phyloP scores from a whole-genome alignment of 805 yeast species.

The Cyberlindnera saturnus region DNA sequence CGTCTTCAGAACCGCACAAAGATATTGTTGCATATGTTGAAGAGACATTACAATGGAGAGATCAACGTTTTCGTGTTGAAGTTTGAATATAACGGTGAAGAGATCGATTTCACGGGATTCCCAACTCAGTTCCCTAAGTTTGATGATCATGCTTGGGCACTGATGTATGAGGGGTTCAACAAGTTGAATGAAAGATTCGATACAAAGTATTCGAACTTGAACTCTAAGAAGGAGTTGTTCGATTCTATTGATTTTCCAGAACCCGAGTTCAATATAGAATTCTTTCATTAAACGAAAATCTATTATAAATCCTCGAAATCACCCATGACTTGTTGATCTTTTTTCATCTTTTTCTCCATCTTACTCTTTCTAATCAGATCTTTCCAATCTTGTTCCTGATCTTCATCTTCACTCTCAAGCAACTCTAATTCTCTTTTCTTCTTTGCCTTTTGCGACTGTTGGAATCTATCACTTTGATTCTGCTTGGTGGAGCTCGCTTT shows the following conservation, averaged over 20 bases:
- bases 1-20: slow-evolving; percentile 10
- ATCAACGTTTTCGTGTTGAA: slow-evolving; percentile 6
- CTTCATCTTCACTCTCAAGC: slow-evolving; percentile 39
- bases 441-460: slow-evolving; percentile 30
- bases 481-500: slow-evolving; percentile 41
- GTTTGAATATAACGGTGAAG: slow-evolving; percentile 9
- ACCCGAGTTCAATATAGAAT: slow-evolving; percentile 10
- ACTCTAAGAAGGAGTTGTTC: slow-evolving; percentile 10
- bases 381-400: slow-evolving; percentile 79
- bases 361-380: slow-evolving; percentile 64
- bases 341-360: slow-evolving; percentile 38
- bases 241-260: slow-evolving; percentile 13
- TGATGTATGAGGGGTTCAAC: slow-evolving; percentile 10
- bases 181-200: slow-evolving; percentile 11
- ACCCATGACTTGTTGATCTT: slow-evolving; percentile 40
- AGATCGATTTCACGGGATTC: slow-evolving; percentile 9
- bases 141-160: slow-evolving; percentile 4
- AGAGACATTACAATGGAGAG: slow-evolving; percentile 10
- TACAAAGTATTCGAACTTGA: slow-evolving; percentile 6
- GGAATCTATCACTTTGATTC: slow-evolving; percentile 45
- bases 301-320: slow-evolving; percentile 51
- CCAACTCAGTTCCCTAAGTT: slow-evolving; percentile 4
- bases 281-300: slow-evolving; percentile 6
- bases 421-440: slow-evolving; percentile 46
- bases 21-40: slow-evolving; percentile 11